Evolutionary conservation across 805 yeast species (phyloP).

Genomic region (Blastobotrys americana): DNA sequence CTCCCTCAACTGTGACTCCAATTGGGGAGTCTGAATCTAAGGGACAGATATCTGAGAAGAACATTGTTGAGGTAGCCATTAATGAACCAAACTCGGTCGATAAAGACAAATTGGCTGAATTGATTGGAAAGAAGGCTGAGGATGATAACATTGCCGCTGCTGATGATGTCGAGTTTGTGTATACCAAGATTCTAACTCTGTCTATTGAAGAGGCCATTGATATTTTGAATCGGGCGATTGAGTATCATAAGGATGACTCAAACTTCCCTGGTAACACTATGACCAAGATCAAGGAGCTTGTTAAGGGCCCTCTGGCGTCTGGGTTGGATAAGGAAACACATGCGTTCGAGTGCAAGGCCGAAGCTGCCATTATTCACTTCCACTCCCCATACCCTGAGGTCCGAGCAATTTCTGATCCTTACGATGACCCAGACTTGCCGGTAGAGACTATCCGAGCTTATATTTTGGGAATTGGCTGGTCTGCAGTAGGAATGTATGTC

Average conservation of each 20-base stretch:
- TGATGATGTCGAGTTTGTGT: conserved; percentile 17
- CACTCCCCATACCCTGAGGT: conserved; percentile 55
- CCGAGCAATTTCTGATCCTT: conserved; percentile 45
- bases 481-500: conserved; percentile 42
- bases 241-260: conserved; percentile 41
- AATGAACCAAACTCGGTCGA: not conserved
- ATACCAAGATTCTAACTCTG: conserved; percentile 21
- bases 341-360: conserved; percentile 31
- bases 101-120: conserved; percentile 1
- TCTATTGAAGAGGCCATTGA: conserved; percentile 35
- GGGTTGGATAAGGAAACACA: conserved; percentile 12
- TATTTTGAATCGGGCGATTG: conserved; percentile 37
- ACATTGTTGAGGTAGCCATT: conserved; percentile 1
- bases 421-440: conserved; percentile 40
- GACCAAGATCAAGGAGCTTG: conserved; percentile 26
- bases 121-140: conserved; percentile 8
- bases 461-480: conserved; percentile 32
- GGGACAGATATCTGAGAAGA: no score
- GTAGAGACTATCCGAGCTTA: conserved; percentile 46
- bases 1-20: no score
- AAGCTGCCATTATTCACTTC: conserved; percentile 35
- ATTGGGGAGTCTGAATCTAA: no score
- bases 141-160: conserved; percentile 14
- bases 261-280: conserved; percentile 39
- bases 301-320: conserved; percentile 12